phyloP scores from a whole-genome alignment of 345 rosid genomes.

The Salix udensis region DNA sequence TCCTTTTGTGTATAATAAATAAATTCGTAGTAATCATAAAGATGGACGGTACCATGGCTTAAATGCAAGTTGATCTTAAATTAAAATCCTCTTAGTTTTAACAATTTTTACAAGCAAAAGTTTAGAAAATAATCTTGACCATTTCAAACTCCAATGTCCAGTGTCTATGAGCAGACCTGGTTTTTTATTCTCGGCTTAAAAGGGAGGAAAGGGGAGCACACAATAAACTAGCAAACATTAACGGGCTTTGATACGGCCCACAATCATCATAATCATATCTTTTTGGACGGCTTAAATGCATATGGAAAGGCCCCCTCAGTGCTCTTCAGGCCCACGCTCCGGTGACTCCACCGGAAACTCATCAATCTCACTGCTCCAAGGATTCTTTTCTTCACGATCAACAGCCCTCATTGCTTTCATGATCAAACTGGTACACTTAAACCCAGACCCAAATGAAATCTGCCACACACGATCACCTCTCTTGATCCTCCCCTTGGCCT shows the following conservation, averaged over 20 bases:
- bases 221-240: background rate
- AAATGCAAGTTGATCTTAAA: too few relatives aligned
- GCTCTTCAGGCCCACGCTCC: background rate
- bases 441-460: constrained; percentile 10
- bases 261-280: background rate
- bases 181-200: too few relatives aligned
- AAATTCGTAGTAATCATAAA: too few relatives aligned
- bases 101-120: too few relatives aligned
- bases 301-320: background rate
- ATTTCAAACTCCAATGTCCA: background rate
- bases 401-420: background rate
- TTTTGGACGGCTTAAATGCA: background rate
- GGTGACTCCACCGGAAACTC: background rate
- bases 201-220: background rate
- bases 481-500: constrained; percentile 13
- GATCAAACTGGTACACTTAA: background rate
- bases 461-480: constrained; percentile 17
- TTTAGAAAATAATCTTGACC: background rate
- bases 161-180: too few relatives aligned
- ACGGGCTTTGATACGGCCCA: background rate
- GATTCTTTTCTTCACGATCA: background rate
- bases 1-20: too few relatives aligned
- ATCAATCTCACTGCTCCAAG: background rate
- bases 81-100: too few relatives aligned
- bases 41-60: too few relatives aligned